Evolutionary conservation across 1,284 basidiomycete genomes (phyloP), one percentile per base, ranked within the genome.

Genomic region (Cryptococcus deneoformans): DNA sequence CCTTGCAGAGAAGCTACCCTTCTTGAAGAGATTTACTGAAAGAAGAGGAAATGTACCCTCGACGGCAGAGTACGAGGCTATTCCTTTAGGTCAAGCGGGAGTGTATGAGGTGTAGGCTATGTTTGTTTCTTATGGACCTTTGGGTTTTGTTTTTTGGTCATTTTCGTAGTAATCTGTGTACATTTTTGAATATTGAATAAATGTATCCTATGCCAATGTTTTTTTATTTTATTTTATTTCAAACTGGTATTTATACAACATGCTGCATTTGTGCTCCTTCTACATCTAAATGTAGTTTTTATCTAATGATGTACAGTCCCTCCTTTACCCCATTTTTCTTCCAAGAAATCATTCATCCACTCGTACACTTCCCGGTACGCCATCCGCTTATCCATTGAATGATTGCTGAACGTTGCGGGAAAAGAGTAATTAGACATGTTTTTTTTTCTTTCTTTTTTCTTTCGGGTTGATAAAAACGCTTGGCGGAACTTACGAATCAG

Each of bases 251-350:
- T 16, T 8, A n/a, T 44, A 44, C 43, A 44, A 43, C n/a, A 14
- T 35, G n/a, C 29, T 29, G 29, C 29, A 24, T 34, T 52, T 10
- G 43, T 45, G 45, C 16, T 34, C 14, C n/a, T 14, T 52, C 5
- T 36, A 8, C 38, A 34, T 52, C 9, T 44, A 36, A 20, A 40
- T 51, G n/a, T 39, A 39, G 29, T 29, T 29, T 40, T 39, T 39
- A 29, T 29, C 29, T 29, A 61, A 48, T 61, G 60, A 45, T 61
- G 60, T 5, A 61, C 58, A 24, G 82, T 80, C 5, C 87, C 86
- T 5, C 91, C 92, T 62, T 87, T 86, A 20, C 92, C 93, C 92
- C 94, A 98, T 70, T 89, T 90, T 77, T 94, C 90, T 0, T 86
- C 65, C 59, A 99, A 79, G 78, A 92, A 97, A 24, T 77, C 80